Base-by-base conservation (phyloP, 108 stramenopile genomes). In the Epithemia pelagica region DNA sequence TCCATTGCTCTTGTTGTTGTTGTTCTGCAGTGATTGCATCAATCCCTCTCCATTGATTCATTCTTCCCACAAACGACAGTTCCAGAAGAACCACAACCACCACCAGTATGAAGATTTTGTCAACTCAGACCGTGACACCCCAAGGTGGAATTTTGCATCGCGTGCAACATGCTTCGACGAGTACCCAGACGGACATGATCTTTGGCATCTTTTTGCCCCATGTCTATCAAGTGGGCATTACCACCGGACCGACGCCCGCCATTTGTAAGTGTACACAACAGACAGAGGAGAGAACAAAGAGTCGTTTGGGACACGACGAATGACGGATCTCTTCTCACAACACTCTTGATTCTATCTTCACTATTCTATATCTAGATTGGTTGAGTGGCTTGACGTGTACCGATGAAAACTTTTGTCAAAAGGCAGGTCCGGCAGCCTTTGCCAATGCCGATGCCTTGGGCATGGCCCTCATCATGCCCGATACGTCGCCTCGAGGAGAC, bases 341-440 rank as follows among this genome's bases (percentile, higher is more conserved):
- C 15, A 20, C 15, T 52, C 20, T 52, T 52, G 52, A 15, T 52
- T 52, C n/a, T n/a, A n/a, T n/a, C n/a, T n/a, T n/a, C n/a, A n/a
- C n/a, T n/a, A n/a, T n/a, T n/a, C n/a, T n/a, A 46, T 46, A 26
- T 21, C 7, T 21, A 58, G 56, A 55, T 29, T 99, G 92, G 87
- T 71, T 99, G 56, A 84, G 84, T 51, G 97, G 99, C 0, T 75
- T 99, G 61, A 99, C 99, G 23, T 98, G 99, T 71, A 95, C 91
- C 26, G 95, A 94, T 70, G 90, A 96, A 53, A 99, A 98, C 74
- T 97, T 98, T 77, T 77, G 84, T 53, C 82, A 80, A 62, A 99
- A 98, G 75, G 90, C 88, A 0, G 93, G 93, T 37, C 62, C 71
- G 3, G 68, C 58, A 19, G 91, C 91, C 28, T 92, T 92, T 71